Evolutionary conservation across 306 rosid species (phyloP), one percentile per base, ranked within the genome.

Genomic region (Sicyos edulis): DNA sequence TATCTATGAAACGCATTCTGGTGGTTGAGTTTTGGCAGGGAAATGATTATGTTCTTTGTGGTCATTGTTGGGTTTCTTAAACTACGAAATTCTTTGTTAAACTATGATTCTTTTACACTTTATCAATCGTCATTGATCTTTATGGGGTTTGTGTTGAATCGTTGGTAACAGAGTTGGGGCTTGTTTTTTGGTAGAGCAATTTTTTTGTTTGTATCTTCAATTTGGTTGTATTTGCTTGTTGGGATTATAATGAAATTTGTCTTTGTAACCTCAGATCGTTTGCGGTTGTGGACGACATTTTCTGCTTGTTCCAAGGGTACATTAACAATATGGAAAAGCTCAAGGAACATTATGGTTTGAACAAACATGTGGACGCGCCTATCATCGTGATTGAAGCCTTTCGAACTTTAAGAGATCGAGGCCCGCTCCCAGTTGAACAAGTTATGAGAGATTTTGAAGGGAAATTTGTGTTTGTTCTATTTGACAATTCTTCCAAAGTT

Each of bases 261-360:
- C 72, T 34, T 57, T 26, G 17, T 73, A 24, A 76, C 80, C 71
- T 32, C 71, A 91, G 99, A 85, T 81, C 88, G 74, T 93, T 93
- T 75, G 96, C 91, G 17, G 99, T 91, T 47, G 99, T 93, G 95
- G 97, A 93, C 69, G 97, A 91, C 80, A 87, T 93, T 74, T 93
- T 93, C 92, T 93, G 99, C 89, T 71, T 93, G 84, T 93, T 93
- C 81, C 88, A 87, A 85, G 99, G 99, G 76, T 97, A 93, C 81
- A 83, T 91, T 76, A 88, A 86, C 61, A 93, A 93, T 75, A 83
- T 93, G 42, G 95, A 95, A 22, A 72, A 74, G 74, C 97, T 93
- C 15, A 93, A 93, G 85, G 97, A 93, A 79, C 99, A 93, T 70
- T 93, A 93, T 79, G 99, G 99, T 56, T 75, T 93, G 92, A 87